Evolutionary conservation across 176 grass and related monocot genomes (phyloP), one percentile per base, ranked within the genome.

Genomic region (Triticum timopheevii): DNA sequence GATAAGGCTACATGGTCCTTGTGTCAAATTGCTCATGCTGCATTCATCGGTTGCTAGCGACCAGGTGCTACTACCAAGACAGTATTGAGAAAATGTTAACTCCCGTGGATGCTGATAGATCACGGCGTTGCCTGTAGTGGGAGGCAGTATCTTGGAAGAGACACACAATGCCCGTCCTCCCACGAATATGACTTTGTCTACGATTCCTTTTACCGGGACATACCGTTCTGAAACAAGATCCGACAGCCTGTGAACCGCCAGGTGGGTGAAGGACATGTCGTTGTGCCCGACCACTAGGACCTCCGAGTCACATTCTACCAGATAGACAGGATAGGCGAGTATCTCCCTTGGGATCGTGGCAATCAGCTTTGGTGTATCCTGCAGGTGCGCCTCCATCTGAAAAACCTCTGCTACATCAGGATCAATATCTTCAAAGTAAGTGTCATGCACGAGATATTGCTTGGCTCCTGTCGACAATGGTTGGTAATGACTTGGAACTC

Each of bases 21-120:
- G 71, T 13, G n/a, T 42, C 12, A 47, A 44, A n/a, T 6, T 28
- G 28, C 28, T 28, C 28, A 3, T 25, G 38, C 70, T 25, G 34
- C 75, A 86, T 68, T 58, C 13, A 42, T 86, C 45, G 17, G 78
- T 69, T 58, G 84, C 75, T 33, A 13, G 64, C 58, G 75, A 79
- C 33, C 39, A 59, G 16, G 1, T 74, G 30, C 78, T 45, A 30
- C 69, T 87, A 20, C 40, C 63, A 39, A 87, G 85, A 59, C 73
- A 23, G 4, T 87, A 81, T 6, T 75, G 58, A 2, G 9, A 42
- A 35, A 74, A 74, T 8, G 50, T 44, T 31, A 7, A 20, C 45
- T 65, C 2, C 23, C 16, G 9, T 74, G 56, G 15, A 81, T 6
- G 10, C 12, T 0, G 1, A 70, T 52, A 81, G 58, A 81, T 78